Evolutionary conservation across 2,329 filamentous ascomycete species (phyloP), one percentile per base, ranked within the genome.

Genomic region (Penicillium sp.): DNA sequence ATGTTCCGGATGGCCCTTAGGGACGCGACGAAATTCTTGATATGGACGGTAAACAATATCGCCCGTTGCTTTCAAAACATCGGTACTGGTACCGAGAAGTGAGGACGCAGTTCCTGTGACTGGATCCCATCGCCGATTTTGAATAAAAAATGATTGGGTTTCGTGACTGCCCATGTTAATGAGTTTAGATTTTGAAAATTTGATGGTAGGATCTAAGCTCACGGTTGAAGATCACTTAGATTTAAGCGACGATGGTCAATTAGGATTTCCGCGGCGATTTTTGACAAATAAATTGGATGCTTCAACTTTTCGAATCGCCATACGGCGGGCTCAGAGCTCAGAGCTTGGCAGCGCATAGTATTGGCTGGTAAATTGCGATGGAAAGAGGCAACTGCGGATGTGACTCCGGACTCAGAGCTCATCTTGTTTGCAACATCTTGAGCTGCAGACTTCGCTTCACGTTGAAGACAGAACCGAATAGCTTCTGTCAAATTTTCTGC

Each of bases 401-500:
- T 54, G 10, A 69, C 71, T 2, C 77, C 77, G 2, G 63, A 59
- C 50, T 80, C 78, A 3, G 56, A 47, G 10, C 64, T 63, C 63
- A 80, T 78, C 30, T 64, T 71, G 0, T 5, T 34, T 8, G 15
- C 62, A 7, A 80, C 64, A 2, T 67, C 63, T 1, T 62, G 56
- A 0, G 77, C 78, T 3, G 68, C 64, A 5, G 58, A 51, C 10
- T 63, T 55, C 9, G 69, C 71, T 36, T 72, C 62, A 0, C 69
- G 63, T 6, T 64, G 69, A 0, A 80, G 63, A 40, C 74, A 77
- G 48, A 68, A 73, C 4, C 51, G 60, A 34, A 82, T 81, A 3
- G 75, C 78, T 1, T 72, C 70, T 0, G 76, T 74, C 1, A 82
- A 64, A 7, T 69, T 76, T 4, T 74, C 60, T 2, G 71, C 63